These are phyloP conservation scores for Xylaria grammica DNA, from an alignment of 495 filamentous ascomycete species.

Conservation along the genomic window DNA sequence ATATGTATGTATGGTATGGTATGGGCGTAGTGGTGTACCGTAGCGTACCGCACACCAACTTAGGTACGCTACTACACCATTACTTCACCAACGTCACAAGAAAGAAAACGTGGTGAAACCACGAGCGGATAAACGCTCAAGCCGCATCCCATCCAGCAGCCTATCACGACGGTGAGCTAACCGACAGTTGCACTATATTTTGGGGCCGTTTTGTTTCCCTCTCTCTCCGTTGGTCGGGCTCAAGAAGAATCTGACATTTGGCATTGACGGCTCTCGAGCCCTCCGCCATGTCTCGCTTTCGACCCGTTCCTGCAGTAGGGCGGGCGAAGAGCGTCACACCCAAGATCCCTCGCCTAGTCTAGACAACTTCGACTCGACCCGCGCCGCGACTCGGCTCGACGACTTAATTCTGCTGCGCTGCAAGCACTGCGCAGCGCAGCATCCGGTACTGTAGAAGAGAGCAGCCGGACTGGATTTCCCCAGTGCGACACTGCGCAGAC, in stretches of 20 bases:
- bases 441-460: neutral
- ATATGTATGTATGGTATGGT: too few species aligned
- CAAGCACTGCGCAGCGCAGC: neutral
- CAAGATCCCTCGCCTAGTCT: constrained; percentile 1
- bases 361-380: neutral
- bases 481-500: neutral
- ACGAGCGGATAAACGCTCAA: constrained; percentile 16
- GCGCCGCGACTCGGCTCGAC: too few species aligned
- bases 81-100: constrained; percentile 4
- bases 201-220: constrained; percentile 6
- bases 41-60: neutral
- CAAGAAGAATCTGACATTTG: constrained; percentile 10
- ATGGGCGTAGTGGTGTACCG: neutral
- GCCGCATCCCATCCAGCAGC: constrained; percentile 1
- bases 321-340: constrained; percentile 13
- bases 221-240: too few species aligned
- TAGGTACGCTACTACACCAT: constrained; percentile 11
- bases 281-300: constrained; percentile 17
- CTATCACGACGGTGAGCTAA: constrained; percentile 20
- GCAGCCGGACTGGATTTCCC: too few species aligned
- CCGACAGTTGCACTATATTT: constrained; percentile 21
- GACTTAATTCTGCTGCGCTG: constrained; percentile 20
- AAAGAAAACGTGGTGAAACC: constrained; percentile 20
- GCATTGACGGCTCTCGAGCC: neutral
- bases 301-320: constrained; percentile 26